Percentiles rank a stretch among this genome's conserved stretches.
Conservation (phyloP, 1,284 basidiomycete species). For the Boletus mariae region DNA sequence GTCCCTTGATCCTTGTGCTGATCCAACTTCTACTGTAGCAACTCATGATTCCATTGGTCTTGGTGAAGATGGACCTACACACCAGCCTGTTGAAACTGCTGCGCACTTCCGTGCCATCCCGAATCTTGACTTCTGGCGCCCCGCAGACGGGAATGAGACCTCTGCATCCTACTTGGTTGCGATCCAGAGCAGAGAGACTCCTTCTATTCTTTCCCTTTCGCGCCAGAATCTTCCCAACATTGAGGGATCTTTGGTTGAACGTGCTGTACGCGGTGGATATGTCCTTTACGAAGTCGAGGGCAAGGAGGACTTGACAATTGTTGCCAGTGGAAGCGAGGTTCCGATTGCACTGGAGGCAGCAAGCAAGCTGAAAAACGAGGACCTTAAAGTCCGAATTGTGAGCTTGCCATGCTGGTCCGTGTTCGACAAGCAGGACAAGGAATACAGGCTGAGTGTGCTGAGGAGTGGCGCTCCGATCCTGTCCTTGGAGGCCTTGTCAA, state of each 20-base stretch:
- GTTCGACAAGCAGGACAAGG: constrained; percentile 81
- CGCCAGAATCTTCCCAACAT: constrained; percentile 94
- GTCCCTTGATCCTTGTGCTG: neutral
- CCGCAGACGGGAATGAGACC: constrained; percentile 93
- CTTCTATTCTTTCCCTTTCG: constrained; percentile 85
- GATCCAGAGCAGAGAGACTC: constrained; percentile 69
- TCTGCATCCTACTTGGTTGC: constrained; percentile 87
- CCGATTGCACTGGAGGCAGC: constrained; percentile 84
- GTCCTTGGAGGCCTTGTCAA: constrained; percentile 84
- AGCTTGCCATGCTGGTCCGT: constrained; percentile 88
- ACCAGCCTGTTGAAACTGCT: constrained; percentile 91
- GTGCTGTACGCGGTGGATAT: constrained; percentile 84
- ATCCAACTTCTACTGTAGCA: constrained; percentile 38
- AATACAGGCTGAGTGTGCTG: constrained; percentile 82
- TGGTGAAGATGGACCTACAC: constrained; percentile 94
- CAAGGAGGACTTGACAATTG: constrained; percentile 80
- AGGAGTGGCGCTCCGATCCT: constrained; percentile 87
- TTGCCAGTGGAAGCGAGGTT: constrained; percentile 89
- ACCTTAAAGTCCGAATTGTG: constrained; percentile 81
- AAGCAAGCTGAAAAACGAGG: constrained; percentile 68
- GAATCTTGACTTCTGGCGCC: constrained; percentile 89
- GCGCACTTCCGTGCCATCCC: constrained; percentile 86
- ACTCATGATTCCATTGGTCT: constrained; percentile 91
- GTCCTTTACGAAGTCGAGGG: constrained; percentile 74
- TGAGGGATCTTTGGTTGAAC: constrained; percentile 83